Conservation (phyloP, 805 yeast genomes). For the Yarrowia porcina region DNA sequence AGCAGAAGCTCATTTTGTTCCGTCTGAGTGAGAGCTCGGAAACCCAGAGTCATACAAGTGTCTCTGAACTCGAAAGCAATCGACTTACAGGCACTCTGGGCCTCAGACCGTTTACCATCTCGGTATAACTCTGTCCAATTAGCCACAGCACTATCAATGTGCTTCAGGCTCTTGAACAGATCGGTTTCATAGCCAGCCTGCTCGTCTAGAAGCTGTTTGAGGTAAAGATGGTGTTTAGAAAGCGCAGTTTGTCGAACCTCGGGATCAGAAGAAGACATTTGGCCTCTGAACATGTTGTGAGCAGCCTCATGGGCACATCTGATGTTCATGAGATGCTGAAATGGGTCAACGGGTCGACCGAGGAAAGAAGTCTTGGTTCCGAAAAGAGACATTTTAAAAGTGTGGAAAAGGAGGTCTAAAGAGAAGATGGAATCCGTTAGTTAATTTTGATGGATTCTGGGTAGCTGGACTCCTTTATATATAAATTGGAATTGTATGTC, state of each 20-base stretch:
- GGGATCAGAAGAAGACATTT: background rate
- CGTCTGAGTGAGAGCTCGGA: background rate
- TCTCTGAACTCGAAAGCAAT: background rate
- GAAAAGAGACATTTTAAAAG: background rate
- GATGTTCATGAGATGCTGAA: conserved; percentile 10
- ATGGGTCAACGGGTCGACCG: conserved; percentile 5
- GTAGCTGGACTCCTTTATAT: background rate
- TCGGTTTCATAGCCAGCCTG: background rate
- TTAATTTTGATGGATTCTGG: background rate
- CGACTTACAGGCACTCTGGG: background rate
- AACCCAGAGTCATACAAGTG: background rate
- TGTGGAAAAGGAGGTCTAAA: background rate
- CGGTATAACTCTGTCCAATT: background rate
- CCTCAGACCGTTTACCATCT: background rate
- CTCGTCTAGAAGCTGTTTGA: conserved; percentile 4
- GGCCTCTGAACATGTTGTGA: background rate
- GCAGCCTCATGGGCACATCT: background rate
- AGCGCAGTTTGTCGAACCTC: background rate
- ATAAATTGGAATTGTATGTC: background rate
- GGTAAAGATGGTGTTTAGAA: background rate
- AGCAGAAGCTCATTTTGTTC: background rate
- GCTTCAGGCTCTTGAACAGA: background rate
- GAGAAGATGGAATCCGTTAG: too few species aligned
- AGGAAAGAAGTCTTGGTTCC: background rate
- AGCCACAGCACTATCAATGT: background rate